Evolutionary conservation across 2,329 filamentous ascomycete species (phyloP).

Genomic region (Stachybotrys chlorohalonatus): DNA sequence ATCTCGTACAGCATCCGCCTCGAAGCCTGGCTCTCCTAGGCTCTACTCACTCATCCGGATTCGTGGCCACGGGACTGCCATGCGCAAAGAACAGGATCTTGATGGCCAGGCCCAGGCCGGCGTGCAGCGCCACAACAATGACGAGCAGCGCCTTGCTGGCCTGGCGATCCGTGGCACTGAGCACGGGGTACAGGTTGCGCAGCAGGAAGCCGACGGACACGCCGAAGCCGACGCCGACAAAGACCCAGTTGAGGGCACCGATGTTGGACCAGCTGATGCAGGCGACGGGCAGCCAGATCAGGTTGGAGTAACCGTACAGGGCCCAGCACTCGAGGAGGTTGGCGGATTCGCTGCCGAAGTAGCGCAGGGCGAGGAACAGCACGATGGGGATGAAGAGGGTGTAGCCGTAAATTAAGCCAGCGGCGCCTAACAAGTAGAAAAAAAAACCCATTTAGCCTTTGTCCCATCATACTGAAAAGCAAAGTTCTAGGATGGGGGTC

Average conservation of each 20-base stretch:
- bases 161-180: slow-evolving; percentile 87
- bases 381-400: slow-evolving; percentile 77
- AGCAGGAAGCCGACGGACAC: slow-evolving; percentile 77
- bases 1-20: background rate
- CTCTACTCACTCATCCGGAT: slow-evolving; percentile 13
- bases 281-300: slow-evolving; percentile 95
- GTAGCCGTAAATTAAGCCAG: slow-evolving; percentile 92
- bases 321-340: slow-evolving; percentile 94
- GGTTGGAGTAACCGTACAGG: slow-evolving; percentile 90
- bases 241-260: slow-evolving; percentile 82
- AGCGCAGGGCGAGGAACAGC: slow-evolving; percentile 81
- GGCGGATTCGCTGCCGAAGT: slow-evolving; percentile 90
- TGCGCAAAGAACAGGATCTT: slow-evolving; percentile 95
- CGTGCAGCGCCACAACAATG: slow-evolving; percentile 75
- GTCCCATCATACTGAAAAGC: background rate
- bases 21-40: background rate
- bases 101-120: slow-evolving; percentile 85
- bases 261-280: slow-evolving; percentile 84
- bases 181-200: slow-evolving; percentile 80
- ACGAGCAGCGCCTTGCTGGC: slow-evolving; percentile 82
- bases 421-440: slow-evolving; percentile 48
- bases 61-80: slow-evolving; percentile 44
- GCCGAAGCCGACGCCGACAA: slow-evolving; percentile 79
- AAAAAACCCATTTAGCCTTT: background rate
- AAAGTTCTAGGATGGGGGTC: background rate